phyloP scores from a whole-genome alignment of 352 stramenopile genomes.

The Pythium dissimile region DNA sequence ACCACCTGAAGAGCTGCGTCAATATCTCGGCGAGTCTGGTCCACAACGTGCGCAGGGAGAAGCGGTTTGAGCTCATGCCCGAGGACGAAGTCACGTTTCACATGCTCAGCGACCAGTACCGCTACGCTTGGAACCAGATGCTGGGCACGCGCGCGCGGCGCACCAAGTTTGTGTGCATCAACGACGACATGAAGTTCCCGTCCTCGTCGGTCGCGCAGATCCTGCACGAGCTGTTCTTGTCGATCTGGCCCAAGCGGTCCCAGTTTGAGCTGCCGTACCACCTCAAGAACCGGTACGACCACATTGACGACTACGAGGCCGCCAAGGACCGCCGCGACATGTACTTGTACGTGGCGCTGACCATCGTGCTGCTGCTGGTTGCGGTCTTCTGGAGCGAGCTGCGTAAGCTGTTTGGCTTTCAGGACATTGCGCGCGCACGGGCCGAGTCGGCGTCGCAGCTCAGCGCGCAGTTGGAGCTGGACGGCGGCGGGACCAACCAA shows the following conservation, averaged over 20 bases:
- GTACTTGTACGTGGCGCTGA: conserved; percentile 27
- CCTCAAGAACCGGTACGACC: conserved; percentile 81
- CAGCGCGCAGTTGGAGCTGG: conserved; percentile 38
- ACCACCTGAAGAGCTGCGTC: conserved; percentile 48
- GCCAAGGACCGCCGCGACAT: conserved; percentile 45
- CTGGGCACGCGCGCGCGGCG: conserved; percentile 87
- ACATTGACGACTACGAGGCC: conserved; percentile 75
- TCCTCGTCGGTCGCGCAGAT: conserved; percentile 79
- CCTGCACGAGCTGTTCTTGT: conserved; percentile 90
- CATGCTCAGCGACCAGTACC: conserved; percentile 93
- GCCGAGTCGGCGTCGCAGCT: conserved; percentile 67
- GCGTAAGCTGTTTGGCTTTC: conserved; percentile 56
- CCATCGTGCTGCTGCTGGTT: conserved; percentile 37
- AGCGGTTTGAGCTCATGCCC: conserved; percentile 57
- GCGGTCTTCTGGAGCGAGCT: conserved; percentile 59
- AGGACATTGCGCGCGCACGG: conserved; percentile 59
- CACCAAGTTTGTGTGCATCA: conserved; percentile 96
- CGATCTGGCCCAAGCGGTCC: conserved; percentile 89
- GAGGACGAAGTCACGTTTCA: conserved; percentile 92
- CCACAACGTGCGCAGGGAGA: conserved; percentile 62
- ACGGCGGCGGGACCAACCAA: not conserved
- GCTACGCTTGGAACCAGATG: conserved; percentile 89
- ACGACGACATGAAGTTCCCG: conserved; percentile 93
- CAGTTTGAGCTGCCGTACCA: conserved; percentile 91
- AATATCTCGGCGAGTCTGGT: conserved; percentile 53